Conservation (phyloP, 495 filamentous ascomycete species). For the Cairneyella variabilis region DNA sequence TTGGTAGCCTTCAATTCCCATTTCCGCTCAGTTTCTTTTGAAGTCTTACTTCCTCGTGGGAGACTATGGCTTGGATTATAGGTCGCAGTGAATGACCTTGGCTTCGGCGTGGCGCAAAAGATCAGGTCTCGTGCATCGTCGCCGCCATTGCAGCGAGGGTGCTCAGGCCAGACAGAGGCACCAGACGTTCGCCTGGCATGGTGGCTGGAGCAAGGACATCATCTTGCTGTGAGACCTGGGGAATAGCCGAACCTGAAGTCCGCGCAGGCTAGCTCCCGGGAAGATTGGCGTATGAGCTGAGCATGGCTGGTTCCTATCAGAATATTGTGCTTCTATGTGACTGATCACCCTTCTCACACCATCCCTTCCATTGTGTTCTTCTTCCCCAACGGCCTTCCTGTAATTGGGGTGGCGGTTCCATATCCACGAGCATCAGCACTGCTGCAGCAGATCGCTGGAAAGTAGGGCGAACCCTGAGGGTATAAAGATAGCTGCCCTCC, state of each 20-base stretch:
- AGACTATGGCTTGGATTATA: neutral
- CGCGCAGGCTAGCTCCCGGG: no score
- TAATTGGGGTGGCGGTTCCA: no score
- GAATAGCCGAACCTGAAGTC: neutral
- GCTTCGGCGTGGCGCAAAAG: conserved; percentile 1
- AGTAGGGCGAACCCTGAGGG: neutral
- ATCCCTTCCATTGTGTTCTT: no score
- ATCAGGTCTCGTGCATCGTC: neutral
- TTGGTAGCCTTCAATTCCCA: neutral
- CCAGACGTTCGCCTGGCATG: neutral
- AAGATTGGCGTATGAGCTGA: neutral
- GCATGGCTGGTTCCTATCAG: no score
- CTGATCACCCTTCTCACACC: no score
- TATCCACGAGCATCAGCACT: no score
- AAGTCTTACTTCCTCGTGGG: neutral
- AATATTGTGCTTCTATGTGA: no score
- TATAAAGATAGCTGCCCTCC: neutral
- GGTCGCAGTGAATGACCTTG: neutral
- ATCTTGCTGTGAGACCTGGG: conserved; percentile 12
- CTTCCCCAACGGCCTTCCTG: no score
- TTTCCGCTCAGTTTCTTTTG: neutral
- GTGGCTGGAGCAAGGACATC: conserved; percentile 3
- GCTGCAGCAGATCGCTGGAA: no score
- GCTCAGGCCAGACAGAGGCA: no score
- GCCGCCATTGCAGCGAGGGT: neutral